Evolutionary conservation across 1,284 basidiomycete genomes (phyloP), one percentile per base, ranked within the genome.

Genomic region (Sanghuangporus sanghuang): DNA sequence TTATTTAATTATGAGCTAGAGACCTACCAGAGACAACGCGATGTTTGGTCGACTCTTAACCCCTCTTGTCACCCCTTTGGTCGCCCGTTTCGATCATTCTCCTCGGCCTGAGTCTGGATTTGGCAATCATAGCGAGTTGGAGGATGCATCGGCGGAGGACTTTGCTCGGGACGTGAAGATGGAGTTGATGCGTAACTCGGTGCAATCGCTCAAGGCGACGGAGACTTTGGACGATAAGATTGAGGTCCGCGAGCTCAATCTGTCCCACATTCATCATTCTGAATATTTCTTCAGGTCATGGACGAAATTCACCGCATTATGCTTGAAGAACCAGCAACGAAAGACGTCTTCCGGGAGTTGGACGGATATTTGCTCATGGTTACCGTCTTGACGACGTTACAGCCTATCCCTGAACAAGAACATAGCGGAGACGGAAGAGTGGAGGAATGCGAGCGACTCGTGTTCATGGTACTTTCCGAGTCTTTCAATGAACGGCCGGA

Each of bases 291-390:
- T 23, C 48, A 90, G 89, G 77, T 83, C 27, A 73, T 90, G 60
- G 75, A 75, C 18, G 86, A 88, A 67, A 84, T 90, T 49, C 81
- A 83, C 61, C 77, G 81, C 38, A 81, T 86, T 18, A 78, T 90
- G 77, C 73, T 78, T 14, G 81, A 86, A 70, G 84, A 87, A 66
- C 70, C 78, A 7, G 76, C 74, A 60, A 89, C 89, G 8, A 89
- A 87, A 72, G 85, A 88, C 62, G 84, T 87, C 7, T 93, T 93
- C 73, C 80, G 89, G 7, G 88, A 91, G 70, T 78, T 89, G 70
- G 91, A 93, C 67, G 91, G 91, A 0, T 92, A 92, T 70, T 76
- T 92, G 23, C 80, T 85, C 16, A 75, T 91, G 49, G 85, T 91
- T 75, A 89, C 83, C 68, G 79, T 87, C 36, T 76, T 93, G 3